Evolutionary conservation across 2,329 filamentous ascomycete genomes (phyloP).

Genomic region (Sclerotinia spermophila): DNA sequence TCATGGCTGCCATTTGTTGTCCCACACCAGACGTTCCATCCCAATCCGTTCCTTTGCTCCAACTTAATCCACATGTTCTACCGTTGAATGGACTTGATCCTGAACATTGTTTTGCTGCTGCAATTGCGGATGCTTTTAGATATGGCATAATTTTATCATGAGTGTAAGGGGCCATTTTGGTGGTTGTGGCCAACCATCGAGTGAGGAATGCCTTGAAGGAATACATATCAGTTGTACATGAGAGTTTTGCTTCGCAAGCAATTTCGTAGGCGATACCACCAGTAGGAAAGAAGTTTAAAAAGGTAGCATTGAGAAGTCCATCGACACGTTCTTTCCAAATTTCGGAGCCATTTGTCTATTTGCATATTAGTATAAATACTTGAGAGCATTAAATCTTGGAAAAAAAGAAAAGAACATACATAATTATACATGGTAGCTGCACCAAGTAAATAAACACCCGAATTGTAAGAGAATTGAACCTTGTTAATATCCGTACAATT

Average conservation of each 20-base stretch:
- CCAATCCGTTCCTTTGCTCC: constrained; percentile 46
- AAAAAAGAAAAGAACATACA: constrained; percentile 47
- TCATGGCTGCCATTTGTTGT: constrained; percentile 68
- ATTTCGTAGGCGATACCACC: constrained; percentile 54
- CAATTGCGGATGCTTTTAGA: constrained; percentile 50
- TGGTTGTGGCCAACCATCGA: constrained; percentile 56
- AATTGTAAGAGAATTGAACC: constrained; percentile 68
- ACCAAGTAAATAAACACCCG: constrained; percentile 59
- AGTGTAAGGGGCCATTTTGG: constrained; percentile 57
- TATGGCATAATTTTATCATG: constrained; percentile 50
- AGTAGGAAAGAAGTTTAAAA: constrained; percentile 43
- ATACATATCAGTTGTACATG: constrained; percentile 60
- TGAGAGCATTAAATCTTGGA: constrained; percentile 41
- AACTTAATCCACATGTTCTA: constrained; percentile 58
- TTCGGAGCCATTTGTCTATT: constrained; percentile 37
- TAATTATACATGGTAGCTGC: constrained; percentile 47
- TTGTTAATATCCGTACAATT: constrained; percentile 52
- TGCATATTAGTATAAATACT: not conserved
- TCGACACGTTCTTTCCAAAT: constrained; percentile 40
- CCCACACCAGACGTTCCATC: constrained; percentile 61
- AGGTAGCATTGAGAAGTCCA: constrained; percentile 37
- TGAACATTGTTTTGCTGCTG: constrained; percentile 54
- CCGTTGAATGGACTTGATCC: constrained; percentile 47
- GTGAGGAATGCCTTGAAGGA: constrained; percentile 64
- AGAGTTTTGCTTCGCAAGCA: constrained; percentile 52